These are phyloP conservation scores for Ilyonectria mors-panacis DNA, from an alignment of 2,329 filamentous ascomycete genomes.

Conservation along the genomic window DNA sequence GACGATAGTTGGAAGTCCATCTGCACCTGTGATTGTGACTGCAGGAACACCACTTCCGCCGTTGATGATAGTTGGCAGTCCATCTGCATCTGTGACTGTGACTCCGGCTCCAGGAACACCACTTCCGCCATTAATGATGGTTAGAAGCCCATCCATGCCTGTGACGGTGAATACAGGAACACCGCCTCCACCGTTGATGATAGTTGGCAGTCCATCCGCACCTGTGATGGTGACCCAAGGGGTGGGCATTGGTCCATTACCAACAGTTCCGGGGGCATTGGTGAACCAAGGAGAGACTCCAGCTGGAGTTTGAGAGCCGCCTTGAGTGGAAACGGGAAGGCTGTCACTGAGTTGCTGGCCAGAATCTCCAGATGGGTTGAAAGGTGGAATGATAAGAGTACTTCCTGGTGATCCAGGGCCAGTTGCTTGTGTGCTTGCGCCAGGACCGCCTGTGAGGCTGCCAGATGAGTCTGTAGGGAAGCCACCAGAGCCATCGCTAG, in stretches of 20 bases:
- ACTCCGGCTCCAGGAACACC: neutral
- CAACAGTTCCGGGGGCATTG: conserved; percentile 25
- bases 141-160: conserved; percentile 12
- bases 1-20: conserved; percentile 7
- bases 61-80: conserved; percentile 15
- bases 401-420: conserved; percentile 31
- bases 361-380: conserved; percentile 30
- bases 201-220: conserved; percentile 30
- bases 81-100: conserved; percentile 39
- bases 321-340: conserved; percentile 38
- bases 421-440: conserved; percentile 27
- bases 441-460: conserved; percentile 29
- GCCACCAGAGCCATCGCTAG: conserved; percentile 17
- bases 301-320: conserved; percentile 32
- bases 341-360: conserved; percentile 38
- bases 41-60: neutral
- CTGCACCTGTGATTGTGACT: conserved; percentile 8
- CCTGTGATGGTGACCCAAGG: conserved; percentile 41
- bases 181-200: neutral
- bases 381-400: conserved; percentile 27
- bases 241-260: conserved; percentile 27
- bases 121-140: neutral
- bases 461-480: conserved; percentile 39
- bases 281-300: conserved; percentile 36
- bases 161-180: conserved; percentile 6